phyloP scores from a whole-genome alignment of 176 grass and related monocot species.

The Bolboschoenus planiculmis region DNA sequence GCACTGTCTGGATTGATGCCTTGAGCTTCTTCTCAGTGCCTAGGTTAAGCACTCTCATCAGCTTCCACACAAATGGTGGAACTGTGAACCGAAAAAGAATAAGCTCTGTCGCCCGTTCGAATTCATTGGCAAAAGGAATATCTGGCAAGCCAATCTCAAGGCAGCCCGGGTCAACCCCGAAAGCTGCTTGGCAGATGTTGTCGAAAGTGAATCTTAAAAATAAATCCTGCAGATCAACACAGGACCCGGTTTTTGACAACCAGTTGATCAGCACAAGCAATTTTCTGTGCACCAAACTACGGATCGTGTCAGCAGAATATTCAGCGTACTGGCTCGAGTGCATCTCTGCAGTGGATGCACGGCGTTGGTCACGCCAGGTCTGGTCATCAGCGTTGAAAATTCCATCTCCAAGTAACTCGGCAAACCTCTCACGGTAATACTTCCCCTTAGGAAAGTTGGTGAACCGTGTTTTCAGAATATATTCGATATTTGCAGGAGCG shows the following conservation, averaged over 20 bases:
- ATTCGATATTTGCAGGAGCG: slow-evolving; percentile 64
- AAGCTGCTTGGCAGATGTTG: slow-evolving; percentile 71
- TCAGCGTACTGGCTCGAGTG: slow-evolving; percentile 57
- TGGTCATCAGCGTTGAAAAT: slow-evolving; percentile 85
- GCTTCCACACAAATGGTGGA: slow-evolving; percentile 79
- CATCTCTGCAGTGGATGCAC: slow-evolving; percentile 62
- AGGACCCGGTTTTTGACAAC: not conserved
- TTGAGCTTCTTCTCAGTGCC: slow-evolving; percentile 54
- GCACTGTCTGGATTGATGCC: slow-evolving; percentile 35
- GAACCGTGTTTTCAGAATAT: slow-evolving; percentile 65
- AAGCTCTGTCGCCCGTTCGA: slow-evolving; percentile 72
- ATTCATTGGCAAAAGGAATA: slow-evolving; percentile 74
- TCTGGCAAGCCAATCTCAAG: slow-evolving; percentile 56
- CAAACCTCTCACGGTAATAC: slow-evolving; percentile 80
- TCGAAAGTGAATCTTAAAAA: slow-evolving; percentile 88
- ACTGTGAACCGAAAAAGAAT: slow-evolving; percentile 55
- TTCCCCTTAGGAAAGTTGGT: slow-evolving; percentile 76
- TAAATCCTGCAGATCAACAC: slow-evolving; percentile 70
- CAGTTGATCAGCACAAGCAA: slow-evolving; percentile 39
- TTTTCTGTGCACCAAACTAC: slow-evolving; percentile 26
- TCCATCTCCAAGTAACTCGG: slow-evolving; percentile 69
- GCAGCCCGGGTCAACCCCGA: slow-evolving; percentile 64
- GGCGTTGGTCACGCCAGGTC: slow-evolving; percentile 59
- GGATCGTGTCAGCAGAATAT: slow-evolving; percentile 45
- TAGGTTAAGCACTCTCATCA: slow-evolving; percentile 41